These are phyloP conservation scores for Dicorynia guianensis DNA, from an alignment of 306 rosid species.

Conservation along the genomic window DNA sequence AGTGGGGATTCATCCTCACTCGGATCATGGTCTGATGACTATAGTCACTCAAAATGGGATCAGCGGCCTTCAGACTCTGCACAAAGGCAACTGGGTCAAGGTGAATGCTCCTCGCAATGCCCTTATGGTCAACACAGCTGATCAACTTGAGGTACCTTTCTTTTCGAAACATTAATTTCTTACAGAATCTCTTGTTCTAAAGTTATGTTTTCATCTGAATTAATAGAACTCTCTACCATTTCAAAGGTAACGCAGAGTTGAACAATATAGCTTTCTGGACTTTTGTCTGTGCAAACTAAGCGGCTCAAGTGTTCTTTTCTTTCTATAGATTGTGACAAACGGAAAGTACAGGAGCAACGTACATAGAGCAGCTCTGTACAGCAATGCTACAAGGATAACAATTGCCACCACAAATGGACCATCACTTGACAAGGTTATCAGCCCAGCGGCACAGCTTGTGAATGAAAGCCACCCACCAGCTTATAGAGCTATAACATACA, in stretches of 20 bases:
- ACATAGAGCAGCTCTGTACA: slow-evolving; percentile 22
- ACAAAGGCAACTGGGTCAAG: slow-evolving; percentile 22
- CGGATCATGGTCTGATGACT: slow-evolving; percentile 34
- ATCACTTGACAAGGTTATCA: slow-evolving; percentile 2
- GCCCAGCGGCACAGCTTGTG: slow-evolving; percentile 26
- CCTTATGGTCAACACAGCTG: slow-evolving; percentile 29
- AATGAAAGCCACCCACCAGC: background rate
- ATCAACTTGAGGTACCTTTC: slow-evolving; percentile 31
- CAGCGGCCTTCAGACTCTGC: slow-evolving; percentile 31
- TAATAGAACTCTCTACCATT: no score
- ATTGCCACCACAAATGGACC: slow-evolving; percentile 17
- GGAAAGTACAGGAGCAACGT: slow-evolving; percentile 36
- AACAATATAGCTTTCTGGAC: no score
- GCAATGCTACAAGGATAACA: slow-evolving; percentile 1
- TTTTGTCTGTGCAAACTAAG: no score
- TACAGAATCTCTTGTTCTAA: no score
- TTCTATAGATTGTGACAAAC: slow-evolving; percentile 26
- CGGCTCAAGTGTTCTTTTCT: no score
- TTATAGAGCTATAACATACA: no score
- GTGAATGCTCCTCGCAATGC: slow-evolving; percentile 13
- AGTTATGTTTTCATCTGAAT: no score
- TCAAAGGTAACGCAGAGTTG: no score
- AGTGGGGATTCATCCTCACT: slow-evolving; percentile 25
- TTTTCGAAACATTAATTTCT: no score
- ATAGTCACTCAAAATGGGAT: slow-evolving; percentile 26